Conservation (phyloP, 805 yeast species). For the Helenozyma baotianmanensis region DNA sequence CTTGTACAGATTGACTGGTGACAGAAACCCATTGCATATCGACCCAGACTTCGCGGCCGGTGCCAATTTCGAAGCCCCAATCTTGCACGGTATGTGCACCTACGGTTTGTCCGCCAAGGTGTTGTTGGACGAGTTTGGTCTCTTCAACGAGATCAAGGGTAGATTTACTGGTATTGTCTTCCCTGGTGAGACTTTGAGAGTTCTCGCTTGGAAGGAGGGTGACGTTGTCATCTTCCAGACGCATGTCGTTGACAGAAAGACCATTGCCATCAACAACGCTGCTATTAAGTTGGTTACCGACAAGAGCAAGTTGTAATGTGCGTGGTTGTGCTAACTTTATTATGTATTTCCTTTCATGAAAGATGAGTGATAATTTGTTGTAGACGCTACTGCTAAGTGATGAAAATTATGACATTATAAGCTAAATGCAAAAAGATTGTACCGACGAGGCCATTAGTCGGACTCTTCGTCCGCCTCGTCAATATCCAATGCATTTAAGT, state of each 20-base stretch:
- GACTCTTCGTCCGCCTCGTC: slow-evolving; percentile 7
- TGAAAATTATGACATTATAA: too few relatives aligned
- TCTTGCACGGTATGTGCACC: slow-evolving; percentile 87
- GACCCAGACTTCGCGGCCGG: slow-evolving; percentile 88
- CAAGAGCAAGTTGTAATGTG: slow-evolving; percentile 36
- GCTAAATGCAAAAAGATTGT: too few relatives aligned
- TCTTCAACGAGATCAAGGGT: slow-evolving; percentile 77
- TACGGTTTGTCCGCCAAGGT: slow-evolving; percentile 79
- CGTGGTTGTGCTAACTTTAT: too few relatives aligned
- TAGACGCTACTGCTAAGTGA: too few relatives aligned
- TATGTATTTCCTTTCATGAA: slow-evolving; percentile 3
- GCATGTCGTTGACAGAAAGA: slow-evolving; percentile 70
- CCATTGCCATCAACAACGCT: slow-evolving; percentile 79
- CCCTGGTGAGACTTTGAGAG: slow-evolving; percentile 87
- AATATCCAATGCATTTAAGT: slow-evolving; percentile 5
- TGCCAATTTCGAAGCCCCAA: slow-evolving; percentile 81
- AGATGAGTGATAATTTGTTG: too few relatives aligned
- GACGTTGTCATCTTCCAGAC: slow-evolving; percentile 74
- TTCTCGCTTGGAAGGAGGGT: slow-evolving; percentile 81
- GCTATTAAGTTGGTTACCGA: slow-evolving; percentile 58
- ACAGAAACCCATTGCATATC: slow-evolving; percentile 90
- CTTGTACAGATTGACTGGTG: slow-evolving; percentile 87
- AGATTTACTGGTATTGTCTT: slow-evolving; percentile 88
- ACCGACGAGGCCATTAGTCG: too few relatives aligned
- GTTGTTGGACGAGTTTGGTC: slow-evolving; percentile 75